Conservation (phyloP, 805 yeast genomes). For the Zygosaccharomyces lentus region DNA sequence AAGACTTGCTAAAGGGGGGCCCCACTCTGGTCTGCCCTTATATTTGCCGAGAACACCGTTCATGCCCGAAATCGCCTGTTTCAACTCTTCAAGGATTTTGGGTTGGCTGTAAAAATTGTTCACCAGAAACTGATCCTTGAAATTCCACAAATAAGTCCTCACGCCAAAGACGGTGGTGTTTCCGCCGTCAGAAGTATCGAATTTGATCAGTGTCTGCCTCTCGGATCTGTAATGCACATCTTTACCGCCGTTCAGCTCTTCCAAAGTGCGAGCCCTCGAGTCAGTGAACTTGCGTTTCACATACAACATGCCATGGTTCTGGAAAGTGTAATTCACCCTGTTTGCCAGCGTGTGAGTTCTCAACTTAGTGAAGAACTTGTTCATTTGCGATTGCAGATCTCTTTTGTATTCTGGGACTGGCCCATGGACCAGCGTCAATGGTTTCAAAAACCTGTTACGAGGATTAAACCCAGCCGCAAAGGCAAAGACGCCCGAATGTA, state of each 20-base stretch:
- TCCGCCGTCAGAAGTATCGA: conserved; percentile 45
- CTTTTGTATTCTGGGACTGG: conserved; percentile 68
- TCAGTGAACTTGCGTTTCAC: conserved; percentile 35
- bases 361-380: conserved; percentile 56
- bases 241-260: conserved; percentile 35
- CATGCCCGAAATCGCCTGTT: conserved; percentile 61
- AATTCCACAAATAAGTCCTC: conserved; percentile 45
- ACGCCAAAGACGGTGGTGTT: conserved; percentile 40
- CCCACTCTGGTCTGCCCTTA: conserved; percentile 65
- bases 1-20: conserved; percentile 47
- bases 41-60: conserved; percentile 56
- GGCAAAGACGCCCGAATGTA: conserved; percentile 53
- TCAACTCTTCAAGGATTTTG: conserved; percentile 50
- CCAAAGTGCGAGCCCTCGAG: conserved; percentile 37
- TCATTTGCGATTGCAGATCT: conserved; percentile 59
- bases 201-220: conserved; percentile 51
- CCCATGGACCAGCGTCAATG: conserved; percentile 56
- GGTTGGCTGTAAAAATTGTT: conserved; percentile 45
- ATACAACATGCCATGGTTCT: conserved; percentile 50
- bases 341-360: conserved; percentile 52
- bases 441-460: conserved; percentile 44
- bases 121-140: conserved; percentile 23
- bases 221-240: conserved; percentile 56
- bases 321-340: conserved; percentile 68
- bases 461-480: conserved; percentile 78